Base-by-base conservation (phyloP, 495 filamentous ascomycete genomes). In the Xylaria longipes region DNA sequence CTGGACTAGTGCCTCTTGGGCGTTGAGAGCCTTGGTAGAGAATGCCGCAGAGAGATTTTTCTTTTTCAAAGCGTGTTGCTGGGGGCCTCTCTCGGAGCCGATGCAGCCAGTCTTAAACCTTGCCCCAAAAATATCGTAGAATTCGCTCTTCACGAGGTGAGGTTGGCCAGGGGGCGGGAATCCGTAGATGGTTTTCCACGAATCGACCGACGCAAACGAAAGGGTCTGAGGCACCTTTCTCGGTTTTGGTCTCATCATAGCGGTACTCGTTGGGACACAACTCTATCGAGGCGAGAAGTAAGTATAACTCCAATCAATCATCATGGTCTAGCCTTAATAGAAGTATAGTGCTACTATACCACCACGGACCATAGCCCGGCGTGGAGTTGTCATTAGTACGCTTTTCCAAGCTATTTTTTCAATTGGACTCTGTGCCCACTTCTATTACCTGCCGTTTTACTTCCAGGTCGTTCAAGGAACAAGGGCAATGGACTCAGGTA, bases 401-500 rank as follows among this genome's bases (percentile, higher is more conserved):
- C 48, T 69, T 33, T 63, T 69, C 33, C 27, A 37, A 6, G 27
- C 46, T 61, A 45, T 35, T 37, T 27, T 60, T 2, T 56, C 33
- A 1, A 63, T 63, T 37, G 60, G 60, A 5, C 60, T 63, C 0
- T 63, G 50, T 22, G 15, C 9, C 12, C 62, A 65, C 11, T 63
- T 65, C 62, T 65, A 65, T n/a, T 65, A 69, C 37, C 41, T 68
- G 15, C 54, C 48, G 12, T 89, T 96, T 65, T 98, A 92, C 89
- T 97, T 98, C 85, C 95, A 98, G 76, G 92, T 92, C 25, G 90
- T 97, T 82, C 90, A 94, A 74, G 88, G 87, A 56, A 89, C 87
- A 39, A 84, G 84, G 0, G 92, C 94, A 25, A 88, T 90, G 20
- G 82, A 89, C 58, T 94, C 93, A 2, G 95, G 94, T 41, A 91